phyloP scores from a whole-genome alignment of 495 filamentous ascomycete species.

The Beverwykella pulmonaria region DNA sequence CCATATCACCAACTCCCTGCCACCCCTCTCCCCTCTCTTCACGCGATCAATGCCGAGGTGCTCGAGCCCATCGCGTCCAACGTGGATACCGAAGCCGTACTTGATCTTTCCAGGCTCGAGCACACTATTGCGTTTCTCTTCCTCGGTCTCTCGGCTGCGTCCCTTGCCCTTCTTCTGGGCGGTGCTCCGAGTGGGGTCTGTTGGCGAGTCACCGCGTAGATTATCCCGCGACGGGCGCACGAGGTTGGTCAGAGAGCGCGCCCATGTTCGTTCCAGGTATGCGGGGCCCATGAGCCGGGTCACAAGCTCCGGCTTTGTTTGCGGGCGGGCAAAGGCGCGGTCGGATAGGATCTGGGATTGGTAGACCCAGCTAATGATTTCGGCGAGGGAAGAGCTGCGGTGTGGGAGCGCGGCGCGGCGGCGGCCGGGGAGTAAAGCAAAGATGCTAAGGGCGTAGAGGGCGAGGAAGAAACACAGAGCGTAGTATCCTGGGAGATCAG shows the following conservation, averaged over 20 bases:
- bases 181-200: neutral
- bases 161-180: slow-evolving; percentile 45
- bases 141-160: neutral
- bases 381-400: slow-evolving; percentile 67
- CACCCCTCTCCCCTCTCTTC: slow-evolving; percentile 46
- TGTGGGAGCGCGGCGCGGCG: slow-evolving; percentile 64
- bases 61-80: slow-evolving; percentile 64
- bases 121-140: slow-evolving; percentile 14
- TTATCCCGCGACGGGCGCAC: slow-evolving; percentile 25
- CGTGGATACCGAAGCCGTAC: slow-evolving; percentile 66
- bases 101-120: slow-evolving; percentile 42
- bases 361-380: slow-evolving; percentile 75
- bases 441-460: slow-evolving; percentile 66
- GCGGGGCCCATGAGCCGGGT: slow-evolving; percentile 56
- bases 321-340: slow-evolving; percentile 62
- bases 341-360: slow-evolving; percentile 70
- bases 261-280: slow-evolving; percentile 30
- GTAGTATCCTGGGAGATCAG: slow-evolving; percentile 69
- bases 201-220: slow-evolving; percentile 16
- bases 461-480: slow-evolving; percentile 66
- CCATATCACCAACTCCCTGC: slow-evolving; percentile 42
- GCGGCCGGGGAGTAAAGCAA: slow-evolving; percentile 59
- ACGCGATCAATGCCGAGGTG: slow-evolving; percentile 68
- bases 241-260: slow-evolving; percentile 21
- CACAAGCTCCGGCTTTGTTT: slow-evolving; percentile 64